These are phyloP conservation scores for Harringtonia lauricola DNA, from an alignment of 2,329 filamentous ascomycete species.

Conservation along the genomic window DNA sequence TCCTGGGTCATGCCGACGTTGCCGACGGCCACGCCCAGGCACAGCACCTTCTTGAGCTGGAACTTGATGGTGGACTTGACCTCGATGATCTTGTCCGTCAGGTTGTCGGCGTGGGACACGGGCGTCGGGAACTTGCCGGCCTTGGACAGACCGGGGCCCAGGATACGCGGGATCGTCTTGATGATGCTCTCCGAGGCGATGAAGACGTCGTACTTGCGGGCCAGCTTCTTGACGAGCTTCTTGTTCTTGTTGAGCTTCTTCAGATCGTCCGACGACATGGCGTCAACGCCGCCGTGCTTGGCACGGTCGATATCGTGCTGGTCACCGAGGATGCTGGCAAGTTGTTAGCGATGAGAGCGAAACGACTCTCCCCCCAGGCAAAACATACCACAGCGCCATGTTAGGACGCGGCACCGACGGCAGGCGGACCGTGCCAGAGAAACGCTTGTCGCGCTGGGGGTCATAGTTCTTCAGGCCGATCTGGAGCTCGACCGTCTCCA, in stretches of 20 bases:
- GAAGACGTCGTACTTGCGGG: slow-evolving; percentile 99
- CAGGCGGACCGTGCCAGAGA: slow-evolving; percentile 97
- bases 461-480: slow-evolving; percentile 99
- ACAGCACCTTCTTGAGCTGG: slow-evolving; percentile 99
- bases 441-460: slow-evolving; percentile 99
- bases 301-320: slow-evolving; percentile 99
- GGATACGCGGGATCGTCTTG: slow-evolving; percentile 99
- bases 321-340: slow-evolving; percentile 49
- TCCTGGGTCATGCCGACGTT: slow-evolving; percentile 97
- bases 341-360: background rate
- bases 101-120: slow-evolving; percentile 92
- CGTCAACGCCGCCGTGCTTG: slow-evolving; percentile 97
- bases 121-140: slow-evolving; percentile 99
- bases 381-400: slow-evolving; percentile 14
- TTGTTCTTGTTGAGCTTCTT: slow-evolving; percentile 99
- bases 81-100: slow-evolving; percentile 91
- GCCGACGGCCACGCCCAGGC: slow-evolving; percentile 98
- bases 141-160: slow-evolving; percentile 97
- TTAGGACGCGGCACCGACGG: slow-evolving; percentile 75
- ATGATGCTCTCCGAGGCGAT: slow-evolving; percentile 93
- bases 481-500: slow-evolving; percentile 33
- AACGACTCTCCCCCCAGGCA: background rate
- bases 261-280: slow-evolving; percentile 96
- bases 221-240: slow-evolving; percentile 99
- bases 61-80: slow-evolving; percentile 99